Percentiles rank a stretch among this genome's conserved stretches.
Evolutionary conservation across 208 protist species (phyloP).

Genomic region (Tritrichomonas musculus): DNA sequence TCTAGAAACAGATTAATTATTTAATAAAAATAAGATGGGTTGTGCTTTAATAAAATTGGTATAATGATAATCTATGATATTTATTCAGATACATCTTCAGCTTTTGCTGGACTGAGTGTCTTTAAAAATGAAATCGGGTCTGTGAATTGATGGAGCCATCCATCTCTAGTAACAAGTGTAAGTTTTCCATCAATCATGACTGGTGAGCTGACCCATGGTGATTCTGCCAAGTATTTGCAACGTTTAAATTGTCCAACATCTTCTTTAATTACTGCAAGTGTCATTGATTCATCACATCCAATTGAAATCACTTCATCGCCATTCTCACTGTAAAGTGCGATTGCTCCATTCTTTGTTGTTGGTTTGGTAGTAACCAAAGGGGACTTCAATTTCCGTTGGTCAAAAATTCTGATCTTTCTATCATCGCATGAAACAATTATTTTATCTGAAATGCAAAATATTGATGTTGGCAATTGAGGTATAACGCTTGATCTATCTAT

Average conservation of each 20-base stretch:
- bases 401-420: neutral
- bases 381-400: neutral
- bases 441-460: neutral
- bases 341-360: neutral
- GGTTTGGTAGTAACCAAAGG: neutral
- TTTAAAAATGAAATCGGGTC: neutral
- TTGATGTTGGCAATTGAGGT: neutral
- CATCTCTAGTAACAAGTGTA: neutral
- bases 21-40: no score
- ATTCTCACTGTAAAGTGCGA: neutral
- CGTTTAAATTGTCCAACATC: slow-evolving; percentile 25
- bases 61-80: no score
- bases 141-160: neutral
- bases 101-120: neutral
- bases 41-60: no score
- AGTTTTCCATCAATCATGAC: neutral
- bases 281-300: slow-evolving; percentile 31
- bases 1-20: no score
- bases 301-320: neutral
- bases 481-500: neutral
- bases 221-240: neutral
- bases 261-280: neutral
- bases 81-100: neutral
- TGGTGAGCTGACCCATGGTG: neutral
- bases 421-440: neutral